These are phyloP conservation scores for Larix sibirica DNA, from an alignment of 83 land plant genomes.

Conservation along the genomic window DNA sequence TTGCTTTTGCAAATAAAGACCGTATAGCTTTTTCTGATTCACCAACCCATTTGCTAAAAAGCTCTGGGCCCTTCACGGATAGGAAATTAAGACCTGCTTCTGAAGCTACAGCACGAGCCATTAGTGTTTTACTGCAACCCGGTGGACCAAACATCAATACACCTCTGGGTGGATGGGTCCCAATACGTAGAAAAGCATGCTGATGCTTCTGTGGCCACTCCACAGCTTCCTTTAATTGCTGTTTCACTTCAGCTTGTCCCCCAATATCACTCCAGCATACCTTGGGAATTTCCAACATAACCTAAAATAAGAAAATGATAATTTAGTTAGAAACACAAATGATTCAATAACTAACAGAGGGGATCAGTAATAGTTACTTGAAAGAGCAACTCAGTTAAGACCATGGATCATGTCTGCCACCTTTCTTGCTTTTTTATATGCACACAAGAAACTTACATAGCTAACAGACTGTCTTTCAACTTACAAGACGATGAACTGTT, in stretches of 20 bases:
- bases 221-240: constrained; percentile 82
- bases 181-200: constrained; percentile 80
- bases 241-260: constrained; percentile 87
- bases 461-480: constrained; percentile 1
- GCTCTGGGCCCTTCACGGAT: constrained; percentile 97
- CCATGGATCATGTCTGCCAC: not conserved
- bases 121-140: constrained; percentile 96
- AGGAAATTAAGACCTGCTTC: constrained; percentile 91
- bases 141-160: constrained; percentile 96
- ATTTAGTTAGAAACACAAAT: not conserved
- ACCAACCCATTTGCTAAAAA: constrained; percentile 98
- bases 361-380: not conserved
- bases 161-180: constrained; percentile 79
- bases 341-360: not conserved
- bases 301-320: constrained; percentile 34
- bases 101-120: constrained; percentile 98
- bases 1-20: constrained; percentile 86
- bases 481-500: not conserved
- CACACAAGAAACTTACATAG: not conserved
- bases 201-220: constrained; percentile 92
- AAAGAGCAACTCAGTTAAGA: not conserved
- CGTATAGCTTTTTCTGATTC: constrained; percentile 96
- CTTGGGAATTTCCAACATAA: constrained; percentile 91
- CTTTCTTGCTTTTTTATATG: not conserved
- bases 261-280: constrained; percentile 95